Percentiles rank a stretch among this genome's conserved stretches.
Evolutionary conservation across 73 alveolate genomes (phyloP).

Genomic region (Diophrys appendiculata): DNA sequence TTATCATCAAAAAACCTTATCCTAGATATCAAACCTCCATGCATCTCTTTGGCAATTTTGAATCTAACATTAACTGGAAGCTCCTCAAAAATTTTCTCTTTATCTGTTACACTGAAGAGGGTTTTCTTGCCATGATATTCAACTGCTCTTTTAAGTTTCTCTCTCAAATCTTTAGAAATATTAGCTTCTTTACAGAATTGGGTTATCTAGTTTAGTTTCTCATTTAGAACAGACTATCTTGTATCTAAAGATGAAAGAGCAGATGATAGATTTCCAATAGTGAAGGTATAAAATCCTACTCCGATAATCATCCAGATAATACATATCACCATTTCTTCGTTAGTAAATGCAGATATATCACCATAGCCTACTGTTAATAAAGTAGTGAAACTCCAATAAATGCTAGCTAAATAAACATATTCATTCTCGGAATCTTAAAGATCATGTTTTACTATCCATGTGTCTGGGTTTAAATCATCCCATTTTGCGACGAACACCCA

Average conservation of each 20-base stretch:
- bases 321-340: conserved; percentile 46
- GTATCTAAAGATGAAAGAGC: conserved; percentile 41
- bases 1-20: conserved; percentile 60
- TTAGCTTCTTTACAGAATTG: conserved; percentile 25
- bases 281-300: conserved; percentile 59
- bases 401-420: conserved; percentile 41
- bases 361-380: conserved; percentile 74
- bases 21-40: conserved; percentile 35
- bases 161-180: conserved; percentile 22
- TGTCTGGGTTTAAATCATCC: conserved; percentile 27
- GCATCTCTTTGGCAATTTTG: conserved; percentile 60
- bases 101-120: conserved; percentile 48
- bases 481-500: conserved; percentile 42
- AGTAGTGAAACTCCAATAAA: conserved; percentile 65
- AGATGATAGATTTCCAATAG: conserved; percentile 65
- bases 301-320: conserved; percentile 72
- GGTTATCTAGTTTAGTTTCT: neutral
- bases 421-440: conserved; percentile 47
- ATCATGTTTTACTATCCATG: conserved; percentile 64
- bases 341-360: conserved; percentile 60
- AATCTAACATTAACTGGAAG: conserved; percentile 42
- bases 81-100: conserved; percentile 42
- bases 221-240: neutral
- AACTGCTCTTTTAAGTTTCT: conserved; percentile 41
- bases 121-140: conserved; percentile 27